phyloP scores from a whole-genome alignment of 2,329 filamentous ascomycete species.

The Sarocladium oryzae region DNA sequence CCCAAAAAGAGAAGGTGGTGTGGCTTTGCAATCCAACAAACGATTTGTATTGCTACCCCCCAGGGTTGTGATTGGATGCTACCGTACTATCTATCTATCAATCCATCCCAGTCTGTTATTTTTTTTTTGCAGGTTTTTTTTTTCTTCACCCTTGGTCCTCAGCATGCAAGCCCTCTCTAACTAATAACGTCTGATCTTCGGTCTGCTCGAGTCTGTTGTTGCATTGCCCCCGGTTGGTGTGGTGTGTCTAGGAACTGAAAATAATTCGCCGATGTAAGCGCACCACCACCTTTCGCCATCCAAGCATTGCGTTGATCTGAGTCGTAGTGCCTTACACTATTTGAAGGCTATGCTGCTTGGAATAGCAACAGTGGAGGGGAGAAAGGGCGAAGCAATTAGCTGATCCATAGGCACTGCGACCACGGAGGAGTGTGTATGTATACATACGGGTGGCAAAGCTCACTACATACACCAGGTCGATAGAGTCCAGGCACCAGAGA shows the following conservation, averaged over 20 bases:
- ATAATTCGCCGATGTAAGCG: slow-evolving; percentile 5
- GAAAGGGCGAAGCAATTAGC: not conserved
- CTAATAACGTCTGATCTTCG: too few relatives aligned
- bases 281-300: not conserved
- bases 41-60: too few relatives aligned
- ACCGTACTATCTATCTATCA: too few relatives aligned
- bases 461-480: not conserved
- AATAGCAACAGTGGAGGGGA: not conserved
- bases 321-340: not conserved
- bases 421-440: too few relatives aligned
- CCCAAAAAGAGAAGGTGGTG: not conserved
- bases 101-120: too few relatives aligned
- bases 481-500: not conserved
- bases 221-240: too few relatives aligned
- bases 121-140: not conserved
- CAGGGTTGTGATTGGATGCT: too few relatives aligned
- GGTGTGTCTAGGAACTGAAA: slow-evolving; percentile 2
- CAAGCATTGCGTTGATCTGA: not conserved
- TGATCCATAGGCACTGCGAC: not conserved
- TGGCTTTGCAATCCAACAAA: slow-evolving; percentile 2
- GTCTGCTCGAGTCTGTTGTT: too few relatives aligned
- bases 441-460: not conserved
- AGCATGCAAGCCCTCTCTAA: too few relatives aligned
- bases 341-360: not conserved
- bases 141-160: not conserved